Conservation (phyloP, 164 flowering plant species). For the Chloranthus sessilifolius region DNA sequence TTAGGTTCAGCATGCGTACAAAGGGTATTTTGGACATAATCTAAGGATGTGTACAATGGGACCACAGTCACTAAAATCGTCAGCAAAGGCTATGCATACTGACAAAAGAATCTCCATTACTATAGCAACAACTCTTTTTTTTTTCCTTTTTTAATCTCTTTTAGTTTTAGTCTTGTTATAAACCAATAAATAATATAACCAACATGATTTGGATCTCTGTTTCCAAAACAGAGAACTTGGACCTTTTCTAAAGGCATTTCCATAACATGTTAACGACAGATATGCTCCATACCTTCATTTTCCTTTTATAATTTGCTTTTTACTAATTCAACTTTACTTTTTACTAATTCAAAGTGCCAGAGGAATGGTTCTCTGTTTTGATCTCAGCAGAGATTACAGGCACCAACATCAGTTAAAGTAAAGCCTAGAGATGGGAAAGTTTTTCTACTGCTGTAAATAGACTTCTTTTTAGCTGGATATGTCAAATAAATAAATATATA, state of each 20-base stretch:
- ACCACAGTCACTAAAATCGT: slow-evolving; percentile 44
- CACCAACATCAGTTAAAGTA: slow-evolving; percentile 31
- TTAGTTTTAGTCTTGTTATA: background rate
- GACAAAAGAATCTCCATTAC: slow-evolving; percentile 72
- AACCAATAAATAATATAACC: slow-evolving; percentile 7
- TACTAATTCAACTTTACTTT: slow-evolving; percentile 6
- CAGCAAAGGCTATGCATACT: slow-evolving; percentile 45
- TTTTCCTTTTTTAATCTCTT: background rate
- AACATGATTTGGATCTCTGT: slow-evolving; percentile 41
- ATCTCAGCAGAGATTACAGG: slow-evolving; percentile 30
- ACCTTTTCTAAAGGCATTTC: slow-evolving; percentile 40
- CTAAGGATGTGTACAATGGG: slow-evolving; percentile 41
- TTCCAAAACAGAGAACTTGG: slow-evolving; percentile 53
- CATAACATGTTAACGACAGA: slow-evolving; percentile 44
- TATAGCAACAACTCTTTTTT: slow-evolving; percentile 25
- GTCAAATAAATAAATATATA: background rate
- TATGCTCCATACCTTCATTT: slow-evolving; percentile 38
- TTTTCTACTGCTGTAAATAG: slow-evolving; percentile 21
- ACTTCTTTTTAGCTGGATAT: background rate
- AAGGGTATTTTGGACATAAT: too few relatives aligned
- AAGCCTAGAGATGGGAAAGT: slow-evolving; percentile 15
- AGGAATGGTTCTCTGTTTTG: slow-evolving; percentile 36
- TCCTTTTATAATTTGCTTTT: slow-evolving; percentile 7
- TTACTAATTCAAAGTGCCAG: slow-evolving; percentile 27
- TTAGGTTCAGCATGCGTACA: too few relatives aligned